Conservation (phyloP, 805 yeast species). For the Yamadazyma tumulicola region DNA sequence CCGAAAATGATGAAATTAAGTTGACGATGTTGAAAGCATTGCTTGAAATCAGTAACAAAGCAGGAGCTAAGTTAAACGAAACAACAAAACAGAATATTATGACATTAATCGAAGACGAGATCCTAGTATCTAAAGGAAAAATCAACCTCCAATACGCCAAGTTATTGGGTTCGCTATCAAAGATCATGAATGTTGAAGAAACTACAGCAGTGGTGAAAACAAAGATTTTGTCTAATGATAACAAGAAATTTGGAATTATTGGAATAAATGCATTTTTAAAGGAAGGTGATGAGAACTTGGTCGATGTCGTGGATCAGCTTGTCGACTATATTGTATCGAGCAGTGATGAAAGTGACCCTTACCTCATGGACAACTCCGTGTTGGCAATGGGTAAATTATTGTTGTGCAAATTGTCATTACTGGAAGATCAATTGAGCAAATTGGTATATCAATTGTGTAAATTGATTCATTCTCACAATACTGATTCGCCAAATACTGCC, state of each 20-base stretch:
- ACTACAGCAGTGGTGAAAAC: slow-evolving; percentile 54
- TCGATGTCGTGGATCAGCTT: slow-evolving; percentile 49
- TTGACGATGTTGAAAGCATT: slow-evolving; percentile 84
- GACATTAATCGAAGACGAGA: slow-evolving; percentile 70
- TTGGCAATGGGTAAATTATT: slow-evolving; percentile 80
- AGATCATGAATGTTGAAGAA: slow-evolving; percentile 61
- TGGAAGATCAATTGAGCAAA: slow-evolving; percentile 36
- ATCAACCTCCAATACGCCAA: slow-evolving; percentile 73
- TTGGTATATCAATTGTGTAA: slow-evolving; percentile 52
- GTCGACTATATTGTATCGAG: slow-evolving; percentile 47
- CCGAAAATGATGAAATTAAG: slow-evolving; percentile 68
- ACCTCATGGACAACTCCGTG: slow-evolving; percentile 71
- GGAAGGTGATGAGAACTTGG: slow-evolving; percentile 64
- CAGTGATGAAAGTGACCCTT: slow-evolving; percentile 39
- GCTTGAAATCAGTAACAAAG: slow-evolving; percentile 73
- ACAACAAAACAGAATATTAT: slow-evolving; percentile 65
- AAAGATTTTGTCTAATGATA: slow-evolving; percentile 52
- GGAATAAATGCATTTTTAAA: slow-evolving; percentile 77
- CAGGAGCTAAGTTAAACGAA: slow-evolving; percentile 76
- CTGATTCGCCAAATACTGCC: slow-evolving; percentile 71
- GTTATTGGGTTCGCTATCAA: slow-evolving; percentile 73
- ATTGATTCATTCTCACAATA: slow-evolving; percentile 48
- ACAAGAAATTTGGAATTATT: slow-evolving; percentile 58
- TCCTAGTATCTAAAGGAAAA: slow-evolving; percentile 50
- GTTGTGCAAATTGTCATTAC: slow-evolving; percentile 41